A percentile compares a stretch with the other conserved stretches of the same genome.
These are phyloP conservation scores for Eremochloa ophiuroides DNA, from an alignment of 176 grass and related monocot genomes.

Conservation along the genomic window DNA sequence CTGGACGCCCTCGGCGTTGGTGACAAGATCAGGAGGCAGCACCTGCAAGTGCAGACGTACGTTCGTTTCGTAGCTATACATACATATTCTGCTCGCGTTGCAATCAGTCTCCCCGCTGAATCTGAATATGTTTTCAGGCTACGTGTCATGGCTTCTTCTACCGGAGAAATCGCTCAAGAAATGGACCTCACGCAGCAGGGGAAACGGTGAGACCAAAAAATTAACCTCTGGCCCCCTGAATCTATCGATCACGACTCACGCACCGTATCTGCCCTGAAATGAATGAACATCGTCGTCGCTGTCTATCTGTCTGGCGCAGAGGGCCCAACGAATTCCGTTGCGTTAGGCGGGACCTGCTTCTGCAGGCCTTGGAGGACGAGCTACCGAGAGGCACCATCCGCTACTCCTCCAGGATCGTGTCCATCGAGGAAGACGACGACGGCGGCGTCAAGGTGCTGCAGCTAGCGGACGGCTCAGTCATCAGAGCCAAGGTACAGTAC, in stretches of 20 bases:
- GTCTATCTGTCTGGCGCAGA: no score
- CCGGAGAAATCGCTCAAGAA: not conserved
- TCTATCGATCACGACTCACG: no score
- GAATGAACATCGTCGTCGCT: no score
- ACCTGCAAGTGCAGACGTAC: constrained; percentile 33
- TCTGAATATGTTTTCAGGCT: not conserved
- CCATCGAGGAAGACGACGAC: constrained; percentile 44
- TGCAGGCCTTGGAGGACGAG: constrained; percentile 47
- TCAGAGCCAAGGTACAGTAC: constrained; percentile 79
- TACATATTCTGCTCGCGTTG: no score
- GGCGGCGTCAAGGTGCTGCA: constrained; percentile 53
- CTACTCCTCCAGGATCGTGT: constrained; percentile 70
- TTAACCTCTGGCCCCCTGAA: no score
- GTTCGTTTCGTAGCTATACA: not conserved
- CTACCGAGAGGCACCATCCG: constrained; percentile 57
- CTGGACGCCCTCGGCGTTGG: constrained; percentile 73
- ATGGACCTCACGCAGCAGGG: constrained; percentile 1
- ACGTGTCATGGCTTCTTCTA: not conserved
- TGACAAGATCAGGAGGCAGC: constrained; percentile 51
- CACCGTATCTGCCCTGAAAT: no score
- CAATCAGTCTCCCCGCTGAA: not conserved
- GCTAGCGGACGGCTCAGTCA: constrained; percentile 47
- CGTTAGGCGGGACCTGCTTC: constrained; percentile 50
- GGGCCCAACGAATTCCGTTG: no score
- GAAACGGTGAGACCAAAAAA: not conserved